Evolutionary conservation across 2,329 filamentous ascomycete genomes (phyloP), one percentile per base, ranked within the genome.

Genomic region (Davidsoniella neocaledoniae): DNA sequence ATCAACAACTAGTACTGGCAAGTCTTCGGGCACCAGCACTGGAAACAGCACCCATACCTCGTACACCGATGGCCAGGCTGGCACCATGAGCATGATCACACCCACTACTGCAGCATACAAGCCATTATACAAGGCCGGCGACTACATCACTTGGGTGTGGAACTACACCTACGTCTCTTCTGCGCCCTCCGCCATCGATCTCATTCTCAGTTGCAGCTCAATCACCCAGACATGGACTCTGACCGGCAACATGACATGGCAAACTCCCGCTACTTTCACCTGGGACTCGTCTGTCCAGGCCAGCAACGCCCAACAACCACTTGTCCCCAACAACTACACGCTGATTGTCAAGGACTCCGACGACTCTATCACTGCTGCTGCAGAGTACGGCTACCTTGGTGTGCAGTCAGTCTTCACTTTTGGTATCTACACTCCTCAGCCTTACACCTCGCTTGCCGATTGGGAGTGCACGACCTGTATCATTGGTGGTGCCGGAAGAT

Each of bases 121-220:
- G 23, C 66, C 70, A 52, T 67, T 77, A 39, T 79, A 74, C 68
- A 76, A 76, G 58, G 76, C 81, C 54, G 72, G 74, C 54, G 70
- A 79, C 58, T 66, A 66, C 42, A 65, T 79, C 41, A 80, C 75
- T 12, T 77, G 74, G 62, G 69, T 64, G 43, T 82, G 77, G 76
- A 81, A 81, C 63, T 81, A 80, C 65, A 81, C 78, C 3, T 71
- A 71, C 42, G 61, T 82, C 26, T 66, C 69, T 50, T 74, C 65
- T 23, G 72, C 67, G 1, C 78, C 78, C 2, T 76, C 73, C 2
- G 77, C 75, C 39, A 59, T 82, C 51, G 75, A 81, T 55, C 66
- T 81, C 12, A 61, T 79, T 51, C 66, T 76, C 33, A 74, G 72
- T 55, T 77, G 73, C 65, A 71, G 70, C 39, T 61, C 61, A 6